A percentile compares a stretch with the other conserved stretches of the same genome.
Conservation (phyloP, 78 protist genomes). For the Isochrysis galbana region DNA sequence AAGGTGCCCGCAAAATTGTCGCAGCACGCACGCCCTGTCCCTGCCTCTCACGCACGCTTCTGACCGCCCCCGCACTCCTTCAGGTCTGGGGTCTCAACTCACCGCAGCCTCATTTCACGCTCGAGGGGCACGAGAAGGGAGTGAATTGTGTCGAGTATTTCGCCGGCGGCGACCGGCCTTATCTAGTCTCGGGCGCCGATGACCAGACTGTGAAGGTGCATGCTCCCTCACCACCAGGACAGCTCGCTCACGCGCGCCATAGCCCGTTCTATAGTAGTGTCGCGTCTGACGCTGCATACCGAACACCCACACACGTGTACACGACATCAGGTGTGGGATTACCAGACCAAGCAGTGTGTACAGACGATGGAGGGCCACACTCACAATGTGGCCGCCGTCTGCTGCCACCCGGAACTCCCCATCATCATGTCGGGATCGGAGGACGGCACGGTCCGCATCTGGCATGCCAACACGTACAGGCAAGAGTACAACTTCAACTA, state of each 20-base stretch:
- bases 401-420: slow-evolving; percentile 95
- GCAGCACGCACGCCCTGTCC: no score
- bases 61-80: no score
- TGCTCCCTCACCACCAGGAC: neutral
- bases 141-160: slow-evolving; percentile 94
- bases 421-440: slow-evolving; percentile 85
- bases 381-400: slow-evolving; percentile 27
- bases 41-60: no score
- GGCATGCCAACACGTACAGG: slow-evolving; percentile 87
- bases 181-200: slow-evolving; percentile 96
- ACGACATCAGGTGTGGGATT: slow-evolving; percentile 98
- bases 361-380: slow-evolving; percentile 91
- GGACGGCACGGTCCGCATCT: slow-evolving; percentile 87
- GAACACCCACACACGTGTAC: no score
- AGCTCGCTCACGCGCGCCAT: neutral
- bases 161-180: slow-evolving; percentile 89
- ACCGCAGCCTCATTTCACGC: slow-evolving; percentile 86
- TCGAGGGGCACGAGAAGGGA: slow-evolving; percentile 98
- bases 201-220: neutral
- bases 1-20: no score
- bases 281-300: no score
- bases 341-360: slow-evolving; percentile 92
- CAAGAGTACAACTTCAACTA: slow-evolving; percentile 89
- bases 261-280: no score
- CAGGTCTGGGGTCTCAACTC: slow-evolving; percentile 90